Conservation (phyloP, 176 grass and related monocot genomes). For the Raddia distichophylla region DNA sequence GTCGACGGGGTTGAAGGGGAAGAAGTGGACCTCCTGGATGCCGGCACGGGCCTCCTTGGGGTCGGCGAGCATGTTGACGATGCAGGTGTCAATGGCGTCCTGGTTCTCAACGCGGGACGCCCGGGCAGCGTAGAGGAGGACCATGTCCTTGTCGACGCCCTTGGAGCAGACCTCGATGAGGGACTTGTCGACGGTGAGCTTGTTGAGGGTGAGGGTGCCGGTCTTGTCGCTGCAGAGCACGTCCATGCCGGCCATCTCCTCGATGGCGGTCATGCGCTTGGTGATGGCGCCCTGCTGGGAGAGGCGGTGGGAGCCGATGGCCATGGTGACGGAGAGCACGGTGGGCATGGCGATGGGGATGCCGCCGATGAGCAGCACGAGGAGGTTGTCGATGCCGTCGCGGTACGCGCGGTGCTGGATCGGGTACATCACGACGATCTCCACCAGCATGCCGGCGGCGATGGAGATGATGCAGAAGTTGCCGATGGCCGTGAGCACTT, state of each 20-base stretch:
- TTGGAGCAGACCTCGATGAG: slow-evolving; percentile 85
- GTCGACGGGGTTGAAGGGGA: slow-evolving; percentile 91
- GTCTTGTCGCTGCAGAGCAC: slow-evolving; percentile 98
- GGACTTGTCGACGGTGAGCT: slow-evolving; percentile 89
- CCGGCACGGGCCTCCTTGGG: slow-evolving; percentile 87
- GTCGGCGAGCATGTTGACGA: slow-evolving; percentile 83
- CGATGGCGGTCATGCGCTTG: slow-evolving; percentile 98
- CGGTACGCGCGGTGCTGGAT: slow-evolving; percentile 81
- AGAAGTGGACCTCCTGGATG: slow-evolving; percentile 82
- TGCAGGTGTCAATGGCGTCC: slow-evolving; percentile 93
- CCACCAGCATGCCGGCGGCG: slow-evolving; percentile 70
- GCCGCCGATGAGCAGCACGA: slow-evolving; percentile 91
- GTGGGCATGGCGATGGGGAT: slow-evolving; percentile 99
- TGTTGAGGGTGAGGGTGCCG: slow-evolving; percentile 94
- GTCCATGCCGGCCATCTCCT: slow-evolving; percentile 99
- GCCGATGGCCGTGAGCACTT: slow-evolving; percentile 90
- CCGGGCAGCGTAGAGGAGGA: slow-evolving; percentile 74
- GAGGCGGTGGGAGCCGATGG: slow-evolving; percentile 90
- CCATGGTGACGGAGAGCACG: slow-evolving; percentile 97
- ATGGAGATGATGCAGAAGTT: slow-evolving; percentile 99
- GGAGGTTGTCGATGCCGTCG: slow-evolving; percentile 90
- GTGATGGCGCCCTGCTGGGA: slow-evolving; percentile 94
- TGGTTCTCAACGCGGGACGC: slow-evolving; percentile 95
- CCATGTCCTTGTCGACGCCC: slow-evolving; percentile 74
- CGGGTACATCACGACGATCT: slow-evolving; percentile 86